Conservation (phyloP, 208 protist genomes). For the Leishmania turanica region DNA sequence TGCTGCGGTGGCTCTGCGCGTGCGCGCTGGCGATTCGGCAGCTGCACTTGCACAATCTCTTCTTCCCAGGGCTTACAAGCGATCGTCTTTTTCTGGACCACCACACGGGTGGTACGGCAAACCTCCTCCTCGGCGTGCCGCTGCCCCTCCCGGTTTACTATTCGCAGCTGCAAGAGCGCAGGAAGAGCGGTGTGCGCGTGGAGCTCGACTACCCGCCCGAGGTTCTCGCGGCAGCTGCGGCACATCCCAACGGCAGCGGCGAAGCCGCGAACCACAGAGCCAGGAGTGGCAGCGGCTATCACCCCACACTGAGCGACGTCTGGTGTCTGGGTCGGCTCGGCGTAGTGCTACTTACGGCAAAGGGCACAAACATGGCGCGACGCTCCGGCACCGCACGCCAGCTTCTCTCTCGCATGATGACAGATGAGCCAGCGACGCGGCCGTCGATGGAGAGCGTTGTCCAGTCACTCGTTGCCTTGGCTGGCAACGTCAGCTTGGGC, state of each 20-base stretch:
- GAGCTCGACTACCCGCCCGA: conserved; percentile 80
- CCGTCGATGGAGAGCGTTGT: conserved; percentile 40
- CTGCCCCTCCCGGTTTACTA: conserved; percentile 65
- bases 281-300: conserved; percentile 35
- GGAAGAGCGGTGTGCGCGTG: conserved; percentile 42
- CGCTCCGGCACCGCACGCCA: conserved; percentile 45
- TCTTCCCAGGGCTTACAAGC: conserved; percentile 55
- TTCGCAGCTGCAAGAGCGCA: conserved; percentile 49
- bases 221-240: conserved; percentile 30
- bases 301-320: conserved; percentile 63
- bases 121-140: conserved; percentile 60
- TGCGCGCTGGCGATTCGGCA: conserved; percentile 53
- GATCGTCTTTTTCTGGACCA: conserved; percentile 61
- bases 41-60: conserved; percentile 45
- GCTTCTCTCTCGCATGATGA: conserved; percentile 64
- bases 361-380: conserved; percentile 32
- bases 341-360: conserved; percentile 50
- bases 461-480: conserved; percentile 31
- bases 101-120: conserved; percentile 27
- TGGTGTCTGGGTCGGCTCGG: conserved; percentile 73
- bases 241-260: background rate
- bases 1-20: conserved; percentile 58
- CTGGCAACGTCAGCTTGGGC: conserved; percentile 24
- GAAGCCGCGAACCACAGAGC: background rate
- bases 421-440: conserved; percentile 33